phyloP scores from a whole-genome alignment of 176 grass and related monocot species.

The Rhynchospora breviuscula region DNA sequence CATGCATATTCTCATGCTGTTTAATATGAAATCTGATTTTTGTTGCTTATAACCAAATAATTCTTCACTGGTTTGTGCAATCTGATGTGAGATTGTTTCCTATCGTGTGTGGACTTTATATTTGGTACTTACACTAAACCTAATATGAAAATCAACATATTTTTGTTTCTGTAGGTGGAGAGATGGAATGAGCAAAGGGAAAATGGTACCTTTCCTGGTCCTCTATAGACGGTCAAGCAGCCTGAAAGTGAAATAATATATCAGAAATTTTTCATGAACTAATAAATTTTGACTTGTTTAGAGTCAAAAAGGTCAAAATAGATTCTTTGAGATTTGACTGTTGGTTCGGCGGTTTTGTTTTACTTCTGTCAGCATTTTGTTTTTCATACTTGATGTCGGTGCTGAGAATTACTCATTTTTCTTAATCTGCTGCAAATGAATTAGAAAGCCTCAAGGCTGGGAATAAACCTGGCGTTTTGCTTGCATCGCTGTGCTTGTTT shows the following conservation, averaged over 20 bases:
- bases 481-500: background rate
- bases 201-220: conserved; percentile 91
- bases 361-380: background rate
- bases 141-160: background rate
- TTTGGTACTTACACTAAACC: background rate
- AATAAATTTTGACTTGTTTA: conserved; percentile 21
- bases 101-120: background rate
- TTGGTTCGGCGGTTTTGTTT: background rate
- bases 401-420: background rate
- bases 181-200: conserved; percentile 92
- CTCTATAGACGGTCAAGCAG: conserved; percentile 36
- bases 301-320: conserved; percentile 18
- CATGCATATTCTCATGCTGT: background rate
- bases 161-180: conserved; percentile 52
- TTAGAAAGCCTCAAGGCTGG: background rate
- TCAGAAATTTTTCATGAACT: conserved; percentile 12
- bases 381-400: background rate
- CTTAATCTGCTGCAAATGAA: conserved; percentile 12
- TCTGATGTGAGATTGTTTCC: background rate
- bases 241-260: conserved; percentile 13
- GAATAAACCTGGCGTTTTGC: background rate
- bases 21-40: background rate
- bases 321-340: conserved; percentile 24
- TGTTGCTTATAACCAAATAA: background rate
- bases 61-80: background rate